Evolutionary conservation across 164 flowering plant species (phyloP), one percentile per base, ranked within the genome.

Genomic region (Santalum album): DNA sequence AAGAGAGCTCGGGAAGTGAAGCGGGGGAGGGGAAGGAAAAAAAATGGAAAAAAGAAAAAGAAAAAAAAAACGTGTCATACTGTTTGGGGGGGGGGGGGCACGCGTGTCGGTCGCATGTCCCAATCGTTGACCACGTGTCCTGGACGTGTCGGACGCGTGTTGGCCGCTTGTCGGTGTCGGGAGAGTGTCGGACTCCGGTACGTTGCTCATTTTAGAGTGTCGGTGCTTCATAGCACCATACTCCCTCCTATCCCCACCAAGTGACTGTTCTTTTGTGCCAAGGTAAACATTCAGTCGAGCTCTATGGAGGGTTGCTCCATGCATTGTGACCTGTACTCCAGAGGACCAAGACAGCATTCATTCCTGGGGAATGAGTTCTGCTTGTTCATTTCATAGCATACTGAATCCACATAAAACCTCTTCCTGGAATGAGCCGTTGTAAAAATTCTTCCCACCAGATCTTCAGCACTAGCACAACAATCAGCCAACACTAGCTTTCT

Each of bases 341-440:
- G 60, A 66, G 97, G 96, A 57, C 97, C 99, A 57, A 94, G 86
- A 70, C 86, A 94, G 7, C 99, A 96, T 74, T 94, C 99, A 72
- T 94, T 94, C 78, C 97, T 83, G 5, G 99, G 99, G 63, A 94
- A 90, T 29, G 97, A 83, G 62, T 78, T 82, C 64, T 90, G 96
- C 23, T 96, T 90, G 62, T 79, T 85, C 95, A 86, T 90, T 36
- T 86, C 97, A 72, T 65, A 77, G 49, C 96, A 75, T 16, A 90
- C 77, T 19, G 88, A 87, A 71, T 90, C 97, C 53, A 94, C 96
- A 71, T 83, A 94, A 72, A 94, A 90, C 67, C 99, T 76, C 78
- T 94, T 94, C 53, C 99, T 97, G 16, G 99, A 94, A 69, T 94
- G 99, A 66, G 90, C 99, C 63, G 99, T 96, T 38, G 99, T 94